Base-by-base conservation (phyloP, 176 grass and related monocot genomes). In the Oryza glaberrima region DNA sequence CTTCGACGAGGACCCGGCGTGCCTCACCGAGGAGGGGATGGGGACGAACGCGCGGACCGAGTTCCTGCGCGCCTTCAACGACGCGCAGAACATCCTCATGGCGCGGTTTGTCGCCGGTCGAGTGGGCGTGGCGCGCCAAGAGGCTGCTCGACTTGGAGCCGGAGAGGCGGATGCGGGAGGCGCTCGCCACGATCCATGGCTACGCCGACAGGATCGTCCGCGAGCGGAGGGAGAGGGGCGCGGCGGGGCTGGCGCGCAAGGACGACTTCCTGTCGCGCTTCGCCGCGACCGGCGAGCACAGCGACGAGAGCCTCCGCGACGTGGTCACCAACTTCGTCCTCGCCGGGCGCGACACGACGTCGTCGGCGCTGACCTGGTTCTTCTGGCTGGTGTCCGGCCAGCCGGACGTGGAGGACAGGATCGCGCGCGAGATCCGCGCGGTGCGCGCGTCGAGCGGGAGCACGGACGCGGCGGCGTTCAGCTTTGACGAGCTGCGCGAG, bases 291-390 rank as follows among this genome's bases (percentile, higher is more conserved):
- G 51, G 63, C 2, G 78, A 90, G 43, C 69, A 88, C 51, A 87
- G 68, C 20, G 73, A 92, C 1, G 83, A 90, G 78, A 86, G 67
- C 86, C 85, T 97, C 40, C 79, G 87, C 9, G 87, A 94, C 58
- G 82, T 92, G 14, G 85, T 97, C 26, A 88, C 85, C 73, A 94
- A 87, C 84, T 92, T 97, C 88, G 28, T 97, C 76, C 36, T 90
- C 4, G 92, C 92, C 8, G 85, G 94, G 15, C 87, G 91, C 26
- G 94, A 94, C 78, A 94, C 91, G 23, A 97, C 94, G 32, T 93
- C 94, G 1, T 94, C 91, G 1, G 91, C 91, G 5, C 78, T 94
- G 23, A 73, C 94, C 43, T 94, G 94, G 91, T 97, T 97, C 89
- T 94, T 97, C 77, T 97, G 94, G 94, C 36, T 94, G 13, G 20